Conservation (phyloP, 2,329 filamentous ascomycete genomes). For the Fusarium kyushuense region DNA sequence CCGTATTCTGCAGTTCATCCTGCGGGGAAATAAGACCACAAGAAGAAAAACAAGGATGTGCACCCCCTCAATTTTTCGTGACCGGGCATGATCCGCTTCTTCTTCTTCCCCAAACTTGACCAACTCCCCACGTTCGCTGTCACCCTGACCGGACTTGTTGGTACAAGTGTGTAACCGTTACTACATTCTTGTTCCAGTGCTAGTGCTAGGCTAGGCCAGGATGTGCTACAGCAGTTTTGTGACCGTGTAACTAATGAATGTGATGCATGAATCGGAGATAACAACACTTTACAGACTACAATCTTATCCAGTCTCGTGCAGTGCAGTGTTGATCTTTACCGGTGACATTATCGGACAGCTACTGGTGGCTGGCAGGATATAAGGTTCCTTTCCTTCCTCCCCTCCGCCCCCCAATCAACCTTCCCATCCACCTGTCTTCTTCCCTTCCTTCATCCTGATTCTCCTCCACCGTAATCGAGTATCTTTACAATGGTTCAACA, state of each 20-base stretch:
- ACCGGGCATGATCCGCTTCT: constrained; percentile 22
- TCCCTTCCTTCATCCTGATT: neutral
- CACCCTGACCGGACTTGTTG: constrained; percentile 11
- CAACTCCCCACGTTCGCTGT: constrained; percentile 37
- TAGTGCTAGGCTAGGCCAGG: neutral
- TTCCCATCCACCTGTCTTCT: neutral
- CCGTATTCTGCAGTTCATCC: constrained; percentile 3
- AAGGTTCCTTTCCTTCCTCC: constrained; percentile 15
- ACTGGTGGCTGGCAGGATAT: neutral
- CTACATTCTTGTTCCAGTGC: neutral
- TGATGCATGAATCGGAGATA: constrained; percentile 14
- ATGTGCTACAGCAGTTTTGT: neutral
- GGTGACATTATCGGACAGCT: neutral
- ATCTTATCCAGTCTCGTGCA: neutral
- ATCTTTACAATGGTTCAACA: constrained; percentile 15
- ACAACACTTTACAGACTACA: neutral
- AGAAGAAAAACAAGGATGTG: constrained; percentile 13
- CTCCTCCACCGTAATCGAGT: neutral
- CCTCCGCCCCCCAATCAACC: neutral
- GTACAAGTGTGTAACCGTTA: constrained; percentile 13
- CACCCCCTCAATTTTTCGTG: constrained; percentile 17
- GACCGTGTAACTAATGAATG: neutral
- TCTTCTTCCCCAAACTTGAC: constrained; percentile 40
- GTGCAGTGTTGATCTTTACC: constrained; percentile 12
- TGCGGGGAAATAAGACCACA: constrained; percentile 15